phyloP scores from a whole-genome alignment of 2,329 filamentous ascomycete genomes.

The Aspergillus glaucus region DNA sequence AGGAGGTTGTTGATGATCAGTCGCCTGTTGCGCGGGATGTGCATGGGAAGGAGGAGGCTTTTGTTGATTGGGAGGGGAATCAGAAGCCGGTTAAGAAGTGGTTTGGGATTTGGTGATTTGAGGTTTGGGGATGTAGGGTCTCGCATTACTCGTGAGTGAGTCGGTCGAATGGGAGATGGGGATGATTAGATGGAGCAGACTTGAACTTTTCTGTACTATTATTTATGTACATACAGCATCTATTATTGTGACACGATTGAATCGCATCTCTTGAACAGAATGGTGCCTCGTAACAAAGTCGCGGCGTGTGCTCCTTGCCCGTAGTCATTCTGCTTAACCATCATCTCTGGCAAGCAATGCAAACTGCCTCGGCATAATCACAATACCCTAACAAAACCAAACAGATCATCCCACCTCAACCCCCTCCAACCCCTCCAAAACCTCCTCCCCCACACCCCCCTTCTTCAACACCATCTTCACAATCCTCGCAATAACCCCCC shows the following conservation, averaged over 20 bases:
- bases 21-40: constrained; percentile 32
- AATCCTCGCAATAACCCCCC: constrained; percentile 64
- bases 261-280: no score
- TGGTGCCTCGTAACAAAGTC: no score
- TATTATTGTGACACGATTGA: neutral
- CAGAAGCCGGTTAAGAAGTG: constrained; percentile 66
- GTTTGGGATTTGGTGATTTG: constrained; percentile 67
- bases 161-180: neutral
- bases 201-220: constrained; percentile 9
- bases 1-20: constrained; percentile 30
- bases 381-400: neutral
- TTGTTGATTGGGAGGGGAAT: constrained; percentile 34
- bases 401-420: constrained; percentile 52
- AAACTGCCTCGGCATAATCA: no score
- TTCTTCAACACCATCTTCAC: constrained; percentile 69
- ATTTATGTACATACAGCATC: constrained; percentile 9
- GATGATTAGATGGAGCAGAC: neutral
- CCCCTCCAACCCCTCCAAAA: constrained; percentile 71
- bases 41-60: constrained; percentile 22
- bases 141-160: neutral
- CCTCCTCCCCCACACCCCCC: constrained; percentile 78
- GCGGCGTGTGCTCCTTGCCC: no score
- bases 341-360: no score
- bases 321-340: no score
- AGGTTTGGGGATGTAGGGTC: neutral